Evolutionary conservation across 305 asterid genomes (phyloP), one percentile per base, ranked within the genome.

Genomic region (Withania somnifera): DNA sequence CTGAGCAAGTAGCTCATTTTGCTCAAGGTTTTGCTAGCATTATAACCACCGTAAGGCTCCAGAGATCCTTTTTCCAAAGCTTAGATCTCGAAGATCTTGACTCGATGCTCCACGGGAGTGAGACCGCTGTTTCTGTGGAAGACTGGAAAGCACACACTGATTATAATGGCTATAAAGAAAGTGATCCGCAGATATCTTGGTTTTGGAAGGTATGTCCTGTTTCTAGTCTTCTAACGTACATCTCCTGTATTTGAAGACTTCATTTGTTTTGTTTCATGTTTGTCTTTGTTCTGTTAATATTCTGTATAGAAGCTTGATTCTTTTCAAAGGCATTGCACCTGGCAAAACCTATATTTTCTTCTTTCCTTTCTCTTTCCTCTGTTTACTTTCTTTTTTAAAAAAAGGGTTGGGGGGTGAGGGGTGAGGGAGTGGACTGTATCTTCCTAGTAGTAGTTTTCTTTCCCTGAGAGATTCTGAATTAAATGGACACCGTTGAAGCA

Each of bases 71-170:
- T 88, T 97, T 95, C 91, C 84, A 79, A 79, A 91, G 91, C 90
- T 86, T 97, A 87, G 88, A 91, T 64, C 90, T 83, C 7, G 93
- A 90, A 86, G 99, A 97, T 86, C 93, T 95, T 81, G 97, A 97
- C 85, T 80, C 86, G 90, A 91, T 97, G 92, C 91, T 97, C 28
- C 89, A 86, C 82, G 99, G 99, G 56, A 92, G 95, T 82, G 98
- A 92, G 84, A 89, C 77, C 80, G 90, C 87, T 77, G 89, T 97
- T 83, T 92, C 93, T 69, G 90, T 91, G 30, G 97, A 95, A 85
- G 99, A 95, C 85, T 97, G 99, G 98, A 91, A 82, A 86, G 93
- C 95, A 73, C 97, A 97, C 86, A 92, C 98, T 0, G 92, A 93
- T 61, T 97, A 91, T 85, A 88, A 83, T 80, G 98, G 98, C 84